Evolutionary conservation across 192 early-diverging fungal genomes (phyloP).

Genomic region (Chytriomyces sp.): DNA sequence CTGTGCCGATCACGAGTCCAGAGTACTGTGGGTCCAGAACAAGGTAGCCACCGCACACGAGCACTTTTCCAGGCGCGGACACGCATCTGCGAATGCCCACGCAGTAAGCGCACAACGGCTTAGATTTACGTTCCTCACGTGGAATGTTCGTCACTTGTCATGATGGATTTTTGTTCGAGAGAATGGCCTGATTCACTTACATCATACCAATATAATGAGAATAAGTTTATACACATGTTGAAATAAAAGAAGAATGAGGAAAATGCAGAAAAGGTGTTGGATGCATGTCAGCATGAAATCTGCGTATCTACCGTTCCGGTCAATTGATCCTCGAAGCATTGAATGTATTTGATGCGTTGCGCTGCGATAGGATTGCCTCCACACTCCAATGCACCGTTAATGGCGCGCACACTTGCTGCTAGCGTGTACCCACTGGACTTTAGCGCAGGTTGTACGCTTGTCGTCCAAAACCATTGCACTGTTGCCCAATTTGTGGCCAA

Average conservation of each 20-base stretch:
- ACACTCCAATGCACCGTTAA: slow-evolving; percentile 25
- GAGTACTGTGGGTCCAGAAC: slow-evolving; percentile 79
- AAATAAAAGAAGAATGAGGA: background rate
- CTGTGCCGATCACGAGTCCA: slow-evolving; percentile 84
- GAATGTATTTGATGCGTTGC: background rate
- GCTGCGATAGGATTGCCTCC: background rate
- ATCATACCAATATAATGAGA: too few relatives aligned
- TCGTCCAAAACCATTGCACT: slow-evolving; percentile 17
- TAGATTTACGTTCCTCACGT: background rate
- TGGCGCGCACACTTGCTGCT: background rate
- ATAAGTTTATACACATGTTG: too few relatives aligned
- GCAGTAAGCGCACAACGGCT: background rate
- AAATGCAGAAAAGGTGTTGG: background rate
- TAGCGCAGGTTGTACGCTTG: slow-evolving; percentile 8
- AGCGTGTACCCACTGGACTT: slow-evolving; percentile 5
- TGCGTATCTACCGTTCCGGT: background rate
- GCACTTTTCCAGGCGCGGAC: slow-evolving; percentile 95
- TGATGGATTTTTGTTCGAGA: background rate
- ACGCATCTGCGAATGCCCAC: slow-evolving; percentile 40
- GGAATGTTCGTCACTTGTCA: background rate
- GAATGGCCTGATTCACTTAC: too few relatives aligned
- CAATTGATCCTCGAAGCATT: slow-evolving; percentile 17
- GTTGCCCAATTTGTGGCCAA: background rate
- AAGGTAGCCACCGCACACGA: slow-evolving; percentile 90
- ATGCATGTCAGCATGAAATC: slow-evolving; percentile 8